Evolutionary conservation across 768 basidiomycete genomes (phyloP), one percentile per base, ranked within the genome.

Genomic region (Antrodiella citrinella): DNA sequence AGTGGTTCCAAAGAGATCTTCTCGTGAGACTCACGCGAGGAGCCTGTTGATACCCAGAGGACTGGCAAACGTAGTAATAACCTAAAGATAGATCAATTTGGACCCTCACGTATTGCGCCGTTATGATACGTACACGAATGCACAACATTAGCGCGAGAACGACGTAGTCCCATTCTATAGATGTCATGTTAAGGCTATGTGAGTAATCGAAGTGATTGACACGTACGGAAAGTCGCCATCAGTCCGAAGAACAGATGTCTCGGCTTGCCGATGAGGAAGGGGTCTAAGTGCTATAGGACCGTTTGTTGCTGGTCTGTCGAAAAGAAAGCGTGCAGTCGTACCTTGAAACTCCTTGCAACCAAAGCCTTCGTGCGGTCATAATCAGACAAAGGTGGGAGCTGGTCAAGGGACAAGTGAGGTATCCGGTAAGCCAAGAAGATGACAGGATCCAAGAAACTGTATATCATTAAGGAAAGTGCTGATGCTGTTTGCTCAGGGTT

Each of bases 401-500:
- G 43, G 5, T 68, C 66, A 44, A 58, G 63, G 1, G 64, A 50
- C 4, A 72, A 50, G 49, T 67, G 68, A 0, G 65, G 54, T 13
- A 63, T 42, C 0, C 63, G 55, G 41, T 63, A 68, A 0, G 67
- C 69, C 4, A 53, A 43, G 26, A 51, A 58, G 19, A 72, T 57
- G n/a, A 65, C 35, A 1, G 58, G 57, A 39, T 74, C 69, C 57
- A 77, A 58, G 63, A 65, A 76, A 23, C 58, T 57, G 58, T 69
- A 75, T 22, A 67, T 59, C n/a, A 70, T 20, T 51, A 70, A 58
- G 4, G 69, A 73, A n/a, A 72, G 51, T 40, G 64, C 57, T 1
- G 70, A 70, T 2, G 73, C 69, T 4, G 72, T 74, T 50, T 76
- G 75, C 56, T 78, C 75, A 0, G 73, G 70, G 48, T 66, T 67